These are phyloP conservation scores for Physaria fendleri DNA, from an alignment of 345 rosid species.

Conservation along the genomic window DNA sequence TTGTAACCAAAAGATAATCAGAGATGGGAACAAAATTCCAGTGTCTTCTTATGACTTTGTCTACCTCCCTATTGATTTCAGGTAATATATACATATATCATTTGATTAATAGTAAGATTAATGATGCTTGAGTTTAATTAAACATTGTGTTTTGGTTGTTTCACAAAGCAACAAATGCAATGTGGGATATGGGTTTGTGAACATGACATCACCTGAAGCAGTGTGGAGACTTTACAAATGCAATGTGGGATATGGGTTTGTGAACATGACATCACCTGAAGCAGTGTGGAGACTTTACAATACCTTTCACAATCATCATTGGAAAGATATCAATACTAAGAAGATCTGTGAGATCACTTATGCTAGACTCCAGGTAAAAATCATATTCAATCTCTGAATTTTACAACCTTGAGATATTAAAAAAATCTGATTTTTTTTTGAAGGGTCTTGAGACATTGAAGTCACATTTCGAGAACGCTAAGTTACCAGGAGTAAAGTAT, in stretches of 20 bases:
- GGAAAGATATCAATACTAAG: constrained; percentile 72
- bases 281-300: constrained; percentile 75
- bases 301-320: constrained; percentile 66
- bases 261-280: constrained; percentile 86
- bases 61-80: constrained; percentile 93
- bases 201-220: constrained; percentile 86
- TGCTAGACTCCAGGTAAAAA: constrained; percentile 78
- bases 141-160: background rate
- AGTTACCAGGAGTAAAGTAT: constrained; percentile 50
- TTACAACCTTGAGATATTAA: too few species aligned
- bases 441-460: constrained; percentile 77
- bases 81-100: constrained; percentile 32
- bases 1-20: constrained; percentile 68
- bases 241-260: constrained; percentile 97
- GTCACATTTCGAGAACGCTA: constrained; percentile 81
- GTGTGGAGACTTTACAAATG: constrained; percentile 77
- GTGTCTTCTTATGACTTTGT: constrained; percentile 84
- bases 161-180: constrained; percentile 91
- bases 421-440: too few species aligned
- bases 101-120: background rate
- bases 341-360: constrained; percentile 90
- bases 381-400: too few species aligned
- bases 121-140: background rate
- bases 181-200: constrained; percentile 97
- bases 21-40: constrained; percentile 40